phyloP scores from a whole-genome alignment of 2,329 filamentous ascomycete genomes.

The Ophiostoma triangulosporum region DNA sequence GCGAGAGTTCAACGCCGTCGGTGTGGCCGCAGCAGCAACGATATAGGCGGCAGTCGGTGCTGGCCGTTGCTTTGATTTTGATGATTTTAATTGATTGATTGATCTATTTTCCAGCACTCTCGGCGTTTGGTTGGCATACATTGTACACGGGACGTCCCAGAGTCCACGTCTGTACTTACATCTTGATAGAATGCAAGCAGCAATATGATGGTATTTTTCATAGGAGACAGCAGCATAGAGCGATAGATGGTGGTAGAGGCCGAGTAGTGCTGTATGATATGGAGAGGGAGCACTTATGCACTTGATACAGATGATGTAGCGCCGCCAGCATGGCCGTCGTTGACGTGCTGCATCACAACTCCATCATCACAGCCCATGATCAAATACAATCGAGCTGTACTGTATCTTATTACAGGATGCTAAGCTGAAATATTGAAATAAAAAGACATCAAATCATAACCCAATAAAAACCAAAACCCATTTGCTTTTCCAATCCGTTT shows the following conservation, averaged over 20 bases:
- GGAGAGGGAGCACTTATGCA: too few relatives aligned
- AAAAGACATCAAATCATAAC: background rate
- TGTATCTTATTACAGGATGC: background rate
- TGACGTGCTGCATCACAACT: too few relatives aligned
- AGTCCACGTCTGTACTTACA: background rate
- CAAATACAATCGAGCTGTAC: background rate
- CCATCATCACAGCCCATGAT: too few relatives aligned
- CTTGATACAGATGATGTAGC: too few relatives aligned
- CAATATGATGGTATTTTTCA: background rate
- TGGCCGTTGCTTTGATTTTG: background rate
- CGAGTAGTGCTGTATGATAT: too few relatives aligned
- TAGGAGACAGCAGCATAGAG: background rate
- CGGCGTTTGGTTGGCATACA: conserved; percentile 1
- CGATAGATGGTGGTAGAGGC: too few relatives aligned
- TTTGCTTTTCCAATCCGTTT: background rate
- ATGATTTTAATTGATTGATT: background rate
- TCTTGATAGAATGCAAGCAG: background rate
- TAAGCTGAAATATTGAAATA: background rate
- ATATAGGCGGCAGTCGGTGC: conserved; percentile 23
- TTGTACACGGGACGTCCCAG: conserved; percentile 1
- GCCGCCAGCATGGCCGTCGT: too few relatives aligned
- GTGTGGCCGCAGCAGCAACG: conserved; percentile 47
- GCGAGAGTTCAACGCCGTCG: conserved; percentile 47
- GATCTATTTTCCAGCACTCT: background rate
- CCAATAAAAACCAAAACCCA: background rate